Percentiles rank a stretch among this genome's conserved stretches.
phyloP scores from a whole-genome alignment of 2,329 filamentous ascomycete species.

The Sporothrix phasma region DNA sequence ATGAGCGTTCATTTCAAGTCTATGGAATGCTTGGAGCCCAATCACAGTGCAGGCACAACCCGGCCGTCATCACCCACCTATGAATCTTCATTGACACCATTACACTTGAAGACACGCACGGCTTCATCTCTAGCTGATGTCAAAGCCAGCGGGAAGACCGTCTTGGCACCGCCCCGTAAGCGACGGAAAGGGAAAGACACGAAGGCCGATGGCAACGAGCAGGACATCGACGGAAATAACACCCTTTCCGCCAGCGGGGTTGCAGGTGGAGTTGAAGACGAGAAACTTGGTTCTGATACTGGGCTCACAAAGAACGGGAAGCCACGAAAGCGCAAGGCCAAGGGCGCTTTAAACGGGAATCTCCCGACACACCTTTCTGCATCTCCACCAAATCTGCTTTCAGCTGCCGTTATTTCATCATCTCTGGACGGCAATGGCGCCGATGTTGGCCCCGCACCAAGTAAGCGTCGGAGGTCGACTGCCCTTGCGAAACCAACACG shows the following conservation, averaged over 20 bases:
- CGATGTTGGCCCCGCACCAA: background rate
- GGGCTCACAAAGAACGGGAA: background rate
- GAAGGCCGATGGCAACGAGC: background rate
- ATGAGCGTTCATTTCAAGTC: conserved; percentile 45
- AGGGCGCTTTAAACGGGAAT: background rate
- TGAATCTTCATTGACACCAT: conserved; percentile 19
- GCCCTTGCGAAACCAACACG: conserved; percentile 36
- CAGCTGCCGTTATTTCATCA: background rate
- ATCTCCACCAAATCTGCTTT: background rate
- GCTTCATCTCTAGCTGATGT: conserved; percentile 23
- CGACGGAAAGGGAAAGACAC: conserved; percentile 44
- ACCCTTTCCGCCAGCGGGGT: background rate
- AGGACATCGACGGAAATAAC: background rate
- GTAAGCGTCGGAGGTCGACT: conserved; percentile 7
- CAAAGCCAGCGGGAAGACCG: conserved; percentile 26
- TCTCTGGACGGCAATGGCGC: background rate
- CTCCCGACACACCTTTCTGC: conserved; percentile 1
- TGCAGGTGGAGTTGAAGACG: background rate
- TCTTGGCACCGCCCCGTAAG: conserved; percentile 38
- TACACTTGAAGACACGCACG: conserved; percentile 21
- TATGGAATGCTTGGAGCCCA: conserved; percentile 47
- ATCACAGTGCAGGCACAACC: conserved; percentile 49
- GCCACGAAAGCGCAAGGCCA: conserved; percentile 12
- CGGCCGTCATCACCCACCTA: conserved; percentile 45
- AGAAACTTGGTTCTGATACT: background rate